Conservation (phyloP, 1,284 basidiomycete genomes). For the Boletellus deceptivus region DNA sequence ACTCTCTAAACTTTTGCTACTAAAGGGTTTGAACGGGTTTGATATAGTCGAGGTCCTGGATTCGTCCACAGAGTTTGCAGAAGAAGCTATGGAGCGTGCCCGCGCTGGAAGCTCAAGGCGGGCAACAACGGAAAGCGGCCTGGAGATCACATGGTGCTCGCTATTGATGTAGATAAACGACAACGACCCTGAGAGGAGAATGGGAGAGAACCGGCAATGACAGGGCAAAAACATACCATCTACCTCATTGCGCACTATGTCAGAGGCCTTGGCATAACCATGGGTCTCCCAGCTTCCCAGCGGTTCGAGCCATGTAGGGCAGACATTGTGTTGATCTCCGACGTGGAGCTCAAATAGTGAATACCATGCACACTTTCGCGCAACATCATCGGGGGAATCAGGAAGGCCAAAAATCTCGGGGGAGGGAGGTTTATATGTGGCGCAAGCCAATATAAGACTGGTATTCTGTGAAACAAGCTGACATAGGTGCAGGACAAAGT, state of each 20-base stretch:
- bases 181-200: conserved; percentile 30
- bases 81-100: conserved; percentile 21
- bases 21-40: conserved; percentile 58
- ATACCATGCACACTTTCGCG: conserved; percentile 28
- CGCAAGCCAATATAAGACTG: conserved; percentile 28
- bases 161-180: conserved; percentile 25
- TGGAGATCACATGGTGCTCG: conserved; percentile 29
- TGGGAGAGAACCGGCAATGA: conserved; percentile 14
- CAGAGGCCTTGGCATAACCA: conserved; percentile 44
- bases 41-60: conserved; percentile 37
- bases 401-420: conserved; percentile 25
- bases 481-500: background rate
- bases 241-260: conserved; percentile 39
- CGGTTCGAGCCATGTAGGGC: conserved; percentile 42
- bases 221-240: conserved; percentile 42
- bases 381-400: conserved; percentile 14
- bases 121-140: conserved; percentile 33
- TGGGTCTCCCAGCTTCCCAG: conserved; percentile 57
- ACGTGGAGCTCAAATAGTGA: conserved; percentile 46
- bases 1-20: conserved; percentile 31
- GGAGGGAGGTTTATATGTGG: conserved; percentile 16
- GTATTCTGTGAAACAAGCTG: conserved; percentile 12
- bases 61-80: conserved; percentile 23
- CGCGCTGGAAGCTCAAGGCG: conserved; percentile 16
- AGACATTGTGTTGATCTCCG: conserved; percentile 35